phyloP scores from a whole-genome alignment of 768 basidiomycete genomes.

The Austroboletus eburneus region DNA sequence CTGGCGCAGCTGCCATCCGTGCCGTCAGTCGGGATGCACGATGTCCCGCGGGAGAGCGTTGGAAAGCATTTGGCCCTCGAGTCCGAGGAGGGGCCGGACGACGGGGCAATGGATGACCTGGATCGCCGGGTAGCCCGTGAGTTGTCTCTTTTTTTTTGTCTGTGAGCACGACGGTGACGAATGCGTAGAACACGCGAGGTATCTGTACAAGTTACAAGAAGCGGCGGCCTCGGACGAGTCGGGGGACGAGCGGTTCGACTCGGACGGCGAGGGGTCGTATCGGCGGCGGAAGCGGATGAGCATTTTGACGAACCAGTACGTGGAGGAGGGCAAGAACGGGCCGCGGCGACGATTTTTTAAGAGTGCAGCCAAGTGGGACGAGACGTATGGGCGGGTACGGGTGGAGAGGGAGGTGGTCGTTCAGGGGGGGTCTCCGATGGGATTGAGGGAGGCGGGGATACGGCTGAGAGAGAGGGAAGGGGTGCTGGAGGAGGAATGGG shows the following conservation, averaged over 20 bases:
- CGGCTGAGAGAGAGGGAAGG: too few species aligned
- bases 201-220: constrained; percentile 58
- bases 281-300: constrained; percentile 57
- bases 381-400: constrained; percentile 22
- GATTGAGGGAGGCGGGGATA: constrained; percentile 7
- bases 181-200: constrained; percentile 56
- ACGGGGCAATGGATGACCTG: constrained; percentile 48
- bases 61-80: constrained; percentile 58
- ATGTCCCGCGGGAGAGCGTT: constrained; percentile 70
- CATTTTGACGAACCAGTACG: constrained; percentile 56
- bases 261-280: constrained; percentile 35
- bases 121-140: constrained; percentile 71
- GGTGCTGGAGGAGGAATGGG: too few species aligned
- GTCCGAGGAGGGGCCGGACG: constrained; percentile 39
- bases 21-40: constrained; percentile 84
- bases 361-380: constrained; percentile 38
- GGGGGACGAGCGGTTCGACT: constrained; percentile 45
- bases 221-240: constrained; percentile 46
- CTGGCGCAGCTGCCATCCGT: constrained; percentile 61
- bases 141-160: constrained; percentile 22
- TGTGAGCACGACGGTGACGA: not conserved
- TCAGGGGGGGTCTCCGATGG: constrained; percentile 13
- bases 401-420: constrained; percentile 22
- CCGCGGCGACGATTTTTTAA: constrained; percentile 58
- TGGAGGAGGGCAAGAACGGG: constrained; percentile 37